These are phyloP conservation scores for Flaveria ramosissima DNA, from an alignment of 129 eudicot genomes.

Conservation along the genomic window DNA sequence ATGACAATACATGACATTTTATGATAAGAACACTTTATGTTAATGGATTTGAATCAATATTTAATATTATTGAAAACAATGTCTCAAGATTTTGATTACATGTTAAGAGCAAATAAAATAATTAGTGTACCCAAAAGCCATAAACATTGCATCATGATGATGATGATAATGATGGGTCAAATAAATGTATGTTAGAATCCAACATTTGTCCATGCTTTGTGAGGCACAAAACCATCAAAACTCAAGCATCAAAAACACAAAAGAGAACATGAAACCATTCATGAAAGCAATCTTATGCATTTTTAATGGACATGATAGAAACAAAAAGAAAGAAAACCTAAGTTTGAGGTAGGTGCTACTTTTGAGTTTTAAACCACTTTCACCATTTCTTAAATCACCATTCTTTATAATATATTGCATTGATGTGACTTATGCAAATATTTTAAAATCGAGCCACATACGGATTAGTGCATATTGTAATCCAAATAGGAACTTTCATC, in stretches of 20 bases:
- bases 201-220: conserved; percentile 38
- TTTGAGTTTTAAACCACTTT: conserved; percentile 27
- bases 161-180: conserved; percentile 35
- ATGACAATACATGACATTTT: conserved; percentile 25
- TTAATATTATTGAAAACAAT: conserved; percentile 14
- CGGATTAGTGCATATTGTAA: conserved; percentile 20
- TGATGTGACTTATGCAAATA: conserved; percentile 19
- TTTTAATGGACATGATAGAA: conserved; percentile 37
- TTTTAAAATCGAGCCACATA: neutral
- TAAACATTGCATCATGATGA: conserved; percentile 36
- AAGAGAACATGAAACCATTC: conserved; percentile 13
- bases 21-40: conserved; percentile 18
- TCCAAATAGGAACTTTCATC: neutral
- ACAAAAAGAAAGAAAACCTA: conserved; percentile 33
- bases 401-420: too few relatives aligned
- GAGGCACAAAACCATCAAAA: conserved; percentile 37
- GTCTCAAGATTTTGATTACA: conserved; percentile 30
- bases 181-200: conserved; percentile 32
- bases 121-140: conserved; percentile 16
- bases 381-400: conserved; percentile 3
- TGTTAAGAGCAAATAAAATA: conserved; percentile 2
- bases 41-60: neutral
- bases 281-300: conserved; percentile 35
- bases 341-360: conserved; percentile 26
- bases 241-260: conserved; percentile 31